A percentile compares a stretch with the other conserved stretches of the same genome.
phyloP scores from a whole-genome alignment of 345 rosid species.

The Gossypium arboreum region DNA sequence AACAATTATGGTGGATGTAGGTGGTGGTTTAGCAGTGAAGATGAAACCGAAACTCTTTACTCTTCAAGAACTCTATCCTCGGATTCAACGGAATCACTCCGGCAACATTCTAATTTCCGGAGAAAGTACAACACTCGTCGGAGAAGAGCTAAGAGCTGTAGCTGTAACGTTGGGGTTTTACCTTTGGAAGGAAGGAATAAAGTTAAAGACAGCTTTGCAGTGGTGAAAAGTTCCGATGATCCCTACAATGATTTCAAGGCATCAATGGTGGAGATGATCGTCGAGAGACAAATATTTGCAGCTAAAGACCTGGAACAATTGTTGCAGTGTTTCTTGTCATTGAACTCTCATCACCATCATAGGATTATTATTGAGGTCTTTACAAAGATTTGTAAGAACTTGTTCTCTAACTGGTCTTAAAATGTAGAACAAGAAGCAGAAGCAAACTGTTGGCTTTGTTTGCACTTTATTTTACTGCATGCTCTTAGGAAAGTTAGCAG shows the following conservation, averaged over 20 bases:
- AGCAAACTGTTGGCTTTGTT: background rate
- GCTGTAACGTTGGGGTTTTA: conserved; percentile 20
- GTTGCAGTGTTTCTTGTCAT: conserved; percentile 61
- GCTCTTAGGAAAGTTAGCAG: background rate
- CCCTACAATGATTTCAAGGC: conserved; percentile 65
- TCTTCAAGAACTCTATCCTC: conserved; percentile 72
- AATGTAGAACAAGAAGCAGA: conserved; percentile 2
- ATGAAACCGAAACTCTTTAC: conserved; percentile 53
- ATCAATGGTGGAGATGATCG: conserved; percentile 84
- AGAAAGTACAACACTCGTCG: conserved; percentile 14
- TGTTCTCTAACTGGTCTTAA: conserved; percentile 43
- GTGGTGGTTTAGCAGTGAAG: conserved; percentile 66
- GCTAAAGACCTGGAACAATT: conserved; percentile 56
- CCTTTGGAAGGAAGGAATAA: conserved; percentile 28
- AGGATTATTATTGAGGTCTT: conserved; percentile 57
- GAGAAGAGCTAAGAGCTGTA: conserved; percentile 11
- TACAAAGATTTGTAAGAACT: conserved; percentile 54
- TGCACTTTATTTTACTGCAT: background rate
- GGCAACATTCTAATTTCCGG: conserved; percentile 4
- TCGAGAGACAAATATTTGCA: conserved; percentile 62
- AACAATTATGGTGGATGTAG: conserved; percentile 10
- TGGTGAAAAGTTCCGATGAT: conserved; percentile 70
- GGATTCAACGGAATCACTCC: conserved; percentile 40
- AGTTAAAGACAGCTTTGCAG: conserved; percentile 72
- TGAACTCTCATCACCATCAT: conserved; percentile 67